Conservation (phyloP, 345 rosid species). For the Iberis pinnata region DNA sequence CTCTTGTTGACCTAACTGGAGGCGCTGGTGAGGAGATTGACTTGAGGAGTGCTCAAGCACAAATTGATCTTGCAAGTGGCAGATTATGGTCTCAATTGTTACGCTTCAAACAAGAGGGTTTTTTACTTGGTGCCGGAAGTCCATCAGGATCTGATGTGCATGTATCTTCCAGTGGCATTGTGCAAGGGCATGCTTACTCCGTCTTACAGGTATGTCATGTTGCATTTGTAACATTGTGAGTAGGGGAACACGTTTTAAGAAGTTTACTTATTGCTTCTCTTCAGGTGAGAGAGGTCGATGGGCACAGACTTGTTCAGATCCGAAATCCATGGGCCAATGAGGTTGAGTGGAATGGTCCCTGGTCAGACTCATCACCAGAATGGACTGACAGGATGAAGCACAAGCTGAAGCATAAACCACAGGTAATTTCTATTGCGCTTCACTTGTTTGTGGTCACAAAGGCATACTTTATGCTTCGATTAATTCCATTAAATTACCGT, state of each 20-base stretch:
- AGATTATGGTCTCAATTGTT: conserved; percentile 97
- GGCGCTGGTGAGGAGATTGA: conserved; percentile 99
- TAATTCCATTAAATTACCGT: conserved; percentile 1
- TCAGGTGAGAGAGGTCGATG: conserved; percentile 97
- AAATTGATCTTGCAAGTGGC: conserved; percentile 99
- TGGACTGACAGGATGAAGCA: conserved; percentile 98
- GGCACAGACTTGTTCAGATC: conserved; percentile 96
- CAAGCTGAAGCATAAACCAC: conserved; percentile 87
- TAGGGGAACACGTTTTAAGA: conserved; percentile 2
- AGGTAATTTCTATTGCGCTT: conserved; percentile 40
- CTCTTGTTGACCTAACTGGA: conserved; percentile 98
- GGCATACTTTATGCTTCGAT: not conserved
- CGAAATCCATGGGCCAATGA: conserved; percentile 99
- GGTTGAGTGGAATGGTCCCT: conserved; percentile 99
- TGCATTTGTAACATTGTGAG: conserved; percentile 3
- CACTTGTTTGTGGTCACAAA: conserved; percentile 1
- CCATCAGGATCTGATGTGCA: conserved; percentile 99
- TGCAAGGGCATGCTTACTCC: conserved; percentile 99
- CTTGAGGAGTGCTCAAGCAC: conserved; percentile 98
- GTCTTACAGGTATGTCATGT: conserved; percentile 60
- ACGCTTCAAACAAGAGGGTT: conserved; percentile 96
- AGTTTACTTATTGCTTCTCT: not conserved
- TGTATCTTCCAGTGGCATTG: conserved; percentile 97
- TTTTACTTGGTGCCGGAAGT: conserved; percentile 99
- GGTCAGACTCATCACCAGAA: conserved; percentile 94